Evolutionary conservation across 78 protist genomes (phyloP), one percentile per base, ranked within the genome.

Genomic region (Tieghemostelium lacteum): DNA sequence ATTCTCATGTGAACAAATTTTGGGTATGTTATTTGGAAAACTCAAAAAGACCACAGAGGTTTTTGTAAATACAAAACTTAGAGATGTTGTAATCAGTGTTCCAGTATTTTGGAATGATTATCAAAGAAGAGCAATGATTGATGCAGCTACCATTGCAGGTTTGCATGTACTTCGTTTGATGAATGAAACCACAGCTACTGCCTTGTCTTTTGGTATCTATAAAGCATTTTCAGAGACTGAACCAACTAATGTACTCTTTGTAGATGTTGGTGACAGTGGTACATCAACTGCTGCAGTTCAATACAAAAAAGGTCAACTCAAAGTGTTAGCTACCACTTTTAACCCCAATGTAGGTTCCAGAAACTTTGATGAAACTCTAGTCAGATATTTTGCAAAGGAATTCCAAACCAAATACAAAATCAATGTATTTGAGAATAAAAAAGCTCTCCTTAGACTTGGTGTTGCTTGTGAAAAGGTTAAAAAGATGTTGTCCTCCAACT

Each of bases 141-240:
- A 95, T 50, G 99, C 99, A 24, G 76, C 95, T 31, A 4, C 66
- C 42, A 94, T 97, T 54, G 98, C 99, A 54, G 98, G 97, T 42
- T 67, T 98, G 29, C 93, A 97, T 87, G 60, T 67, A 6, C 88
- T 96, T 61, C 86, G 94, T 71, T 95, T 97, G 39, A 28, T 97
- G 42, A 97, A 94, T 87, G 99, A 97, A 75, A 67, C 92, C 62
- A 76, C 98, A 4, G 98, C 99, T 2, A 96, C 86, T 5, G 98
- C 99, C 12, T 93, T 98, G 34, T 75, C 77, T n/a, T 98, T 93
- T 73, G 99, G 98, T 39, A 88, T 97, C 92, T 95, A 91, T 95
- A 87, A 91, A 78, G 66, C 83, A 17, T 92, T 97, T 39, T 57
- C 94, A 58, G 97, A 93, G n/a, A 93, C 87, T 42, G 71, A 86